These are phyloP conservation scores for Phylloporus arenicola DNA, from an alignment of 768 basidiomycete species.

Conservation along the genomic window DNA sequence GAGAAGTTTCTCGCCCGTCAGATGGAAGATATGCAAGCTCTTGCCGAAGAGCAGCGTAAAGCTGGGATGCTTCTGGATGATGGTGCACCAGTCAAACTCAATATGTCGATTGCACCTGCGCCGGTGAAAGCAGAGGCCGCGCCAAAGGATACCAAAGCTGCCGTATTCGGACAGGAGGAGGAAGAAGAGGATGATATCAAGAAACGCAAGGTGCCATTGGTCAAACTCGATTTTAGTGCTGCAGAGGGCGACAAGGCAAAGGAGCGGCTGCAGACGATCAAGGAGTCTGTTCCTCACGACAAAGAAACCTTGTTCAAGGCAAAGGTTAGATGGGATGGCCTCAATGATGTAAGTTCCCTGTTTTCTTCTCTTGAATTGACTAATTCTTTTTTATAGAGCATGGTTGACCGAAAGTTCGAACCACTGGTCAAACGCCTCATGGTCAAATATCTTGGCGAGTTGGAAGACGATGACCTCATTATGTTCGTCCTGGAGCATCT, in stretches of 20 bases:
- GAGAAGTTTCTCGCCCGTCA: conserved; percentile 91
- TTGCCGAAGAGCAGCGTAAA: conserved; percentile 86
- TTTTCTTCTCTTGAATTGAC: conserved; percentile 4
- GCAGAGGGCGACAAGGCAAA: conserved; percentile 78
- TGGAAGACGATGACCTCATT: conserved; percentile 90
- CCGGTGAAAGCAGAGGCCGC: conserved; percentile 42
- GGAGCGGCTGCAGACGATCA: conserved; percentile 76
- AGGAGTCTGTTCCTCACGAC: conserved; percentile 66
- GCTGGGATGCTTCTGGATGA: conserved; percentile 89
- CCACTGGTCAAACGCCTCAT: conserved; percentile 79
- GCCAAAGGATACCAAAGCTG: conserved; percentile 45
- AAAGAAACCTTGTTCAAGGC: conserved; percentile 75
- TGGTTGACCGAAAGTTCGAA: conserved; percentile 84
- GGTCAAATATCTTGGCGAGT: conserved; percentile 83
- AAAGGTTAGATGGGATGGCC: conserved; percentile 88
- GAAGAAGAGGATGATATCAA: conserved; percentile 79
- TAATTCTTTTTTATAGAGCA: conserved; percentile 42
- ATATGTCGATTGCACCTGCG: conserved; percentile 60
- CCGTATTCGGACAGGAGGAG: conserved; percentile 75
- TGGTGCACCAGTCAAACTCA: conserved; percentile 83
- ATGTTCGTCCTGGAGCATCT: conserved; percentile 93
- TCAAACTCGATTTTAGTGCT: conserved; percentile 85
- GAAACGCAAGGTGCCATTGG: conserved; percentile 81
- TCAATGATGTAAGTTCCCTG: conserved; percentile 64
- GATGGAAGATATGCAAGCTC: conserved; percentile 92